Evolutionary conservation across 2,329 filamentous ascomycete species (phyloP), one percentile per base, ranked within the genome.

Genomic region (Colletotrichum tamarilloi): DNA sequence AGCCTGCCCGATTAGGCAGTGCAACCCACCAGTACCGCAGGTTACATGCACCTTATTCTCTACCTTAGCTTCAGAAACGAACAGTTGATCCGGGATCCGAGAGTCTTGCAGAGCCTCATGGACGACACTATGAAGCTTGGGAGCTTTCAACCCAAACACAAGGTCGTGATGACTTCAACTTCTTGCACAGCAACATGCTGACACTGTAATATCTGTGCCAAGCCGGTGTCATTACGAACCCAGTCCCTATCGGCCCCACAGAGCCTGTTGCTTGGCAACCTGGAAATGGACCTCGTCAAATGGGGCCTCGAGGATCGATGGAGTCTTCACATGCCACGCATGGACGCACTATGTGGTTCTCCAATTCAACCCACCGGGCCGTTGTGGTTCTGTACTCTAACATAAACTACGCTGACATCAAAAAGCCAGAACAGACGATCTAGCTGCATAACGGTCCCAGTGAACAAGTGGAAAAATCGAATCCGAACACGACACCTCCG

Each of bases 251-350:
- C 52, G 14, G 62, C 22, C 49, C 49, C 62, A 28, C 62, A 16
- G 28, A 4, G 46, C 4, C 28, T 4, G 8, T 26, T n/a, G 30
- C 49, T 55, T 64, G 62, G 62, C 62, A 64, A 28, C 9, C 7
- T 55, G 16, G 16, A 14, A 42, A 42, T 42, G 38, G 38, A 19
- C 38, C 46, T 22, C 14, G 12, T 14, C 14, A n/a, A 14, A n/a
- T 28, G 24, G 30, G 12, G 32, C 35, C 32, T 9, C 11, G 19
- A 9, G 9, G 57, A 42, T 24, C 14, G 38, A 24, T 11, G 32
- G 22, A 38, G 65, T 32, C 32, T 67, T 68, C 53, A 68, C 69
- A 63, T 63, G 65, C 28, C 59, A 42, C 14, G 16, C 19, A 26
- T 19, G 5, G 16, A 42, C 6, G 38, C 38, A 19, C 16, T 42